These are phyloP conservation scores for Sugiyamaella pinicola DNA, from an alignment of 1,139 yeast species.

Conservation along the genomic window DNA sequence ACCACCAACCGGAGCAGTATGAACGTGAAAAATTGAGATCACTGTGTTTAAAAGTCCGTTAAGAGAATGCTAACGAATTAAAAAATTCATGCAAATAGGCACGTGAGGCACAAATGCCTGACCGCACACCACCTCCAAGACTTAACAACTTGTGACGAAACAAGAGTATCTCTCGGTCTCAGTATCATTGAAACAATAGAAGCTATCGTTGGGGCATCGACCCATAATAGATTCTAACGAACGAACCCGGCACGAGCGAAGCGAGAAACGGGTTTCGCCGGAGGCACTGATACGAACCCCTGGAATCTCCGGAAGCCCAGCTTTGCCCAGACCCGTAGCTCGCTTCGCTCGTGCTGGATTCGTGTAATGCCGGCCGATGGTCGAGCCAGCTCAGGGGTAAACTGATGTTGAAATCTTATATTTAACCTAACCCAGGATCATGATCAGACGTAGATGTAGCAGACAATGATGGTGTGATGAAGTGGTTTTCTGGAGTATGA, in stretches of 20 bases:
- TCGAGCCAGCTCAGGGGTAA: background rate
- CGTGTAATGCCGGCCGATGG: no score
- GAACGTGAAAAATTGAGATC: conserved; percentile 1
- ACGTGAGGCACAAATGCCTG: background rate
- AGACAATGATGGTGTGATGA: no score
- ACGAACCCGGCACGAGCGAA: no score
- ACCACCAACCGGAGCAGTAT: background rate
- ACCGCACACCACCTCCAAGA: no score
- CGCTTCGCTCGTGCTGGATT: background rate
- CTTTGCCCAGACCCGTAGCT: background rate
- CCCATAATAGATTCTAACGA: no score
- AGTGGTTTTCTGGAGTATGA: no score
- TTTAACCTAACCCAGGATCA: background rate
- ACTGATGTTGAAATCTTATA: background rate
- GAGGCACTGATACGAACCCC: no score
- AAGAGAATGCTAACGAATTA: background rate
- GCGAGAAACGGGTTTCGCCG: no score
- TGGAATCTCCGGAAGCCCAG: background rate
- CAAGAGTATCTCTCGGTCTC: no score
- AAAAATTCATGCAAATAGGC: background rate
- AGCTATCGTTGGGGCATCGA: no score
- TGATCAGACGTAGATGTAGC: background rate
- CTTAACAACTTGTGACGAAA: no score
- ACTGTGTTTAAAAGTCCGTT: background rate
- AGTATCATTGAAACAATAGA: no score